Evolutionary conservation across 1,284 basidiomycete genomes (phyloP).

Genomic region (Ceratobasidium sp.): DNA sequence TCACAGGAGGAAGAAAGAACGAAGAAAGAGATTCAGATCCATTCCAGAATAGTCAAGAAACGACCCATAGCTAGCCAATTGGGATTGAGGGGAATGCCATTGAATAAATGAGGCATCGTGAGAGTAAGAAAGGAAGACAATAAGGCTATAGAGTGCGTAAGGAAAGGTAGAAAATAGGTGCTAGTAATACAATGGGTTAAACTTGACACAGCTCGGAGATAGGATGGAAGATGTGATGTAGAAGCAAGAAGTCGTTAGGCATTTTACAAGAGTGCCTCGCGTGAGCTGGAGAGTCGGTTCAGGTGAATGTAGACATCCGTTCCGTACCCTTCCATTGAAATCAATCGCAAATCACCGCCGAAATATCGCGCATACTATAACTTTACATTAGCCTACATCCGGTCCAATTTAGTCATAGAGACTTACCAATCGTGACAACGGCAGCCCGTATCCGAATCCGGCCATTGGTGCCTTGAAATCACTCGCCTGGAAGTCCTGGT

Average conservation of each 20-base stretch:
- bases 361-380: conserved; percentile 90
- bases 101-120: background rate
- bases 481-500: conserved; percentile 83
- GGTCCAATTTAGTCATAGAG: conserved; percentile 17
- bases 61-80: too few relatives aligned
- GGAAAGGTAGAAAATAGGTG: too few relatives aligned
- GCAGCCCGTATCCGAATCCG: conserved; percentile 93
- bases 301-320: conserved; percentile 91
- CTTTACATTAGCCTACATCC: conserved; percentile 35
- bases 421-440: conserved; percentile 83
- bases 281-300: conserved; percentile 81
- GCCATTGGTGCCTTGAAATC: conserved; percentile 99
- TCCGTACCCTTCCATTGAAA: conserved; percentile 97
- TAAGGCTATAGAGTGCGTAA: background rate
- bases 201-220: background rate
- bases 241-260: too few relatives aligned
- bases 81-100: too few relatives aligned
- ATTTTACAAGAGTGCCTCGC: conserved; percentile 62
- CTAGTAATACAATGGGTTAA: background rate
- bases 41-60: too few relatives aligned
- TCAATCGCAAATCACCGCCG: conserved; percentile 93
- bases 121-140: background rate
- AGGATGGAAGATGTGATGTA: too few relatives aligned
- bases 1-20: too few relatives aligned
- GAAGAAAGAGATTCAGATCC: too few relatives aligned